Base-by-base conservation (phyloP, 306 rosid genomes). In the Malus asiatica region DNA sequence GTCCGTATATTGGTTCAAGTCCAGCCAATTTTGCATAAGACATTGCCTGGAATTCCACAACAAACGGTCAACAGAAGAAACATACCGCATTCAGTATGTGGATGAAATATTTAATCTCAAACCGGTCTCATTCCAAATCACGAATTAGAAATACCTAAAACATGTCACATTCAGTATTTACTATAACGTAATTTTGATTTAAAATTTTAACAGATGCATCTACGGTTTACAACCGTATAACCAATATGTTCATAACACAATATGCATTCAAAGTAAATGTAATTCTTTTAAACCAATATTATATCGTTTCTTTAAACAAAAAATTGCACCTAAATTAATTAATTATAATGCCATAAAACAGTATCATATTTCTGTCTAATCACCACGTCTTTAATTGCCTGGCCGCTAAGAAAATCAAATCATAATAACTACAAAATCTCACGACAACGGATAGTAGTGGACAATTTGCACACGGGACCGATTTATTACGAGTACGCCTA, bases 1-100 rank as follows among this genome's bases (percentile, higher is more conserved):
- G 96, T 87, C 98, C 98, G 46, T 95, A 95, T 80, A 92, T 95
- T 13, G 98, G 92, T 80, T 82, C 78, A 78, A 95, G 97, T 73
- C 98, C 98, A 11, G 97, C 98, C 83, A 95, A 81, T 82, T 90
- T 95, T 64, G 98, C 98, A 80, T 95, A 95, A 38, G 98, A 95
- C 98, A 92, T 95, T 44, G 97, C 88, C 98, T 95, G 91, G 76
- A 71, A 79, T 73, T 58, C 63, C 61, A 76, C 65, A 81, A 77
- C 42, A 79, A 81, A 45, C 3, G 5, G 75, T 81, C 74, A 78
- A 76, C 35, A n/a, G 53, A 14, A 16, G 13, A 71, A 71, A 73
- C 46, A 60, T 55, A 65, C 14, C 68, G 27, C 32, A 62, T 66
- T 22, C 20, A 27, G 35, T 60, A 40, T 72, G 72, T 45, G 33